A percentile compares a stretch with the other conserved stretches of the same genome.
phyloP scores from a whole-genome alignment of 345 rosid genomes.

The Pugionium dolabratum region DNA sequence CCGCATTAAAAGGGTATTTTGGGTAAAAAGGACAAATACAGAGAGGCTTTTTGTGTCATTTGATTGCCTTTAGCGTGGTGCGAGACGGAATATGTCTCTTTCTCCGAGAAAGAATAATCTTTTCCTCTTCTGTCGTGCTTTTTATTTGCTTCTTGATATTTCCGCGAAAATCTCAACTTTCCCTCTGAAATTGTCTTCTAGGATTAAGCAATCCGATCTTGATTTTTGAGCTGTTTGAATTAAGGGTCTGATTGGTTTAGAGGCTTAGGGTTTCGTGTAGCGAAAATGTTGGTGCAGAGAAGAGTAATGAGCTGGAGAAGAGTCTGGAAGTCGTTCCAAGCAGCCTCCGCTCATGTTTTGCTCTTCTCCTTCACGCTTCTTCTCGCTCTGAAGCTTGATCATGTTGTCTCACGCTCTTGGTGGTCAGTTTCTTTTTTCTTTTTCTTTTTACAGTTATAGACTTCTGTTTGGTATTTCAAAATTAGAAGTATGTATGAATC shows the following conservation, averaged over 20 bases:
- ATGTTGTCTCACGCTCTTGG: conserved; percentile 60
- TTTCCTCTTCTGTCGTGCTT: not conserved
- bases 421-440: conserved; percentile 51
- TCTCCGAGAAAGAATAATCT: conserved; percentile 22
- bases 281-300: conserved; percentile 53
- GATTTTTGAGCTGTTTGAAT: not conserved
- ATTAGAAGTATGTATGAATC: not conserved
- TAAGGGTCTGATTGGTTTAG: conserved; percentile 10
- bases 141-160: conserved; percentile 17
- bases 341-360: conserved; percentile 62
- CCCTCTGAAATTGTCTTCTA: not conserved
- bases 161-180: conserved; percentile 23
- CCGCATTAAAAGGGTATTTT: conserved; percentile 22
- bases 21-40: not conserved
- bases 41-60: not conserved
- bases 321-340: conserved; percentile 67
- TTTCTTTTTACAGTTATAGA: not conserved
- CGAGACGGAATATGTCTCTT: conserved; percentile 31
- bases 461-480: conserved; percentile 23
- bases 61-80: conserved; percentile 32
- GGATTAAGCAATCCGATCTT: conserved; percentile 22
- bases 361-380: conserved; percentile 82
- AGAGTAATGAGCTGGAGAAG: conserved; percentile 76
- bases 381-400: conserved; percentile 75
- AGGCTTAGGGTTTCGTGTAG: conserved; percentile 26